These are phyloP conservation scores for Nitzschia palea DNA, from an alignment of 108 stramenopile genomes.

Conservation along the genomic window DNA sequence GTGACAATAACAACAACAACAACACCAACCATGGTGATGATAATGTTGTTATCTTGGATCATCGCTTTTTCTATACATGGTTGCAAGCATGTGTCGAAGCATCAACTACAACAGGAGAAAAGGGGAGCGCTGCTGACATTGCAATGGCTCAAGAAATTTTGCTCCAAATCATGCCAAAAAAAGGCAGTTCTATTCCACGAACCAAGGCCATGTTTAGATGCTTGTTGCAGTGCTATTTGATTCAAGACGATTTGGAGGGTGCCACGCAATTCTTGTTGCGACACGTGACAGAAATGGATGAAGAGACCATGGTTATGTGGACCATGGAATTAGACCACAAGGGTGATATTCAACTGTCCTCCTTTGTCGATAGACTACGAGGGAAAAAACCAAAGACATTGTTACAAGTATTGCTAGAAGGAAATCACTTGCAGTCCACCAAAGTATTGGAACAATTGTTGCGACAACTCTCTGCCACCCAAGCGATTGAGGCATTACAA, in stretches of 20 bases:
- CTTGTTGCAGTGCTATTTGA: slow-evolving; percentile 13
- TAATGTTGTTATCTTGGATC: slow-evolving; percentile 15
- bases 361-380: slow-evolving; percentile 2
- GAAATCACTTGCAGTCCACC: slow-evolving; percentile 2
- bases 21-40: neutral
- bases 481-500: slow-evolving; percentile 18
- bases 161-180: slow-evolving; percentile 5
- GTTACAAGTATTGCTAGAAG: slow-evolving; percentile 24
- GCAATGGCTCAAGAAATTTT: slow-evolving; percentile 6
- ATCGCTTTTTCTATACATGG: slow-evolving; percentile 31
- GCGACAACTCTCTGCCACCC: slow-evolving; percentile 12
- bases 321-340: slow-evolving; percentile 1
- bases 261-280: slow-evolving; percentile 30
- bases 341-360: slow-evolving; percentile 13
- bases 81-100: slow-evolving; percentile 12
- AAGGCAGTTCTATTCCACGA: neutral
- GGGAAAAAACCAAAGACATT: slow-evolving; percentile 3
- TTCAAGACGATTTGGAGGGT: slow-evolving; percentile 21
- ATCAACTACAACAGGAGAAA: neutral
- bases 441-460: slow-evolving; percentile 22
- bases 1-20: neutral
- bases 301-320: slow-evolving; percentile 25
- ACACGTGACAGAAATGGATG: slow-evolving; percentile 25
- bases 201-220: slow-evolving; percentile 8
- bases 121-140: neutral